Conservation (phyloP, 108 stramenopile species). For the Nitzschia inconspicua region DNA sequence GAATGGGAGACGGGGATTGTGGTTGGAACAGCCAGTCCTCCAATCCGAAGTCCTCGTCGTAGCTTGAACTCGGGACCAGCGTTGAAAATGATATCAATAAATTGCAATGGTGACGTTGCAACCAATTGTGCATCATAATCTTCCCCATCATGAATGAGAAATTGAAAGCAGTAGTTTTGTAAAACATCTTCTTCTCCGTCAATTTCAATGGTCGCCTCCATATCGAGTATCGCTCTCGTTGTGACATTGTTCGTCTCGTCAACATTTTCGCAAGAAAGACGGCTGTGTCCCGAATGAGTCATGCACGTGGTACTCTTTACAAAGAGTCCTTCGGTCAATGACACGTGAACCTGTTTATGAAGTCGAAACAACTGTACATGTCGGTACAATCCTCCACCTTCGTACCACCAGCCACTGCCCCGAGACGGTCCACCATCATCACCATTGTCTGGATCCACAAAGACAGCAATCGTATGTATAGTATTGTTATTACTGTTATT, state of each 20-base stretch:
- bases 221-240: not conserved
- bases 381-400: constrained; percentile 43
- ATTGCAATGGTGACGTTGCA: not conserved
- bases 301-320: constrained; percentile 2
- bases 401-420: constrained; percentile 45
- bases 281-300: too few species aligned
- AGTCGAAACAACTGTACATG: constrained; percentile 16
- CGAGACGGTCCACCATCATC: constrained; percentile 17
- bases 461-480: constrained; percentile 23
- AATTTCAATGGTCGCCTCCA: constrained; percentile 6
- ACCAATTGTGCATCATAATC: not conserved
- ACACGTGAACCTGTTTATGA: not conserved
- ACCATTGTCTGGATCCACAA: constrained; percentile 45
- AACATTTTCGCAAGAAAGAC: too few species aligned
- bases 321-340: constrained; percentile 13
- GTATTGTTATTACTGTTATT: not conserved
- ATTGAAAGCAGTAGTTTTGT: not conserved
- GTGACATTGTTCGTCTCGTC: not conserved
- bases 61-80: not conserved
- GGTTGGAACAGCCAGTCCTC: not conserved
- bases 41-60: too few species aligned
- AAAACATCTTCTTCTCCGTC: not conserved
- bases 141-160: not conserved
- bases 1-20: not conserved
- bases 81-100: not conserved